Percentiles rank a stretch among this genome's conserved stretches.
These are phyloP conservation scores for Rhizopogon vesiculosus DNA, from an alignment of 768 basidiomycete genomes.

Conservation along the genomic window DNA sequence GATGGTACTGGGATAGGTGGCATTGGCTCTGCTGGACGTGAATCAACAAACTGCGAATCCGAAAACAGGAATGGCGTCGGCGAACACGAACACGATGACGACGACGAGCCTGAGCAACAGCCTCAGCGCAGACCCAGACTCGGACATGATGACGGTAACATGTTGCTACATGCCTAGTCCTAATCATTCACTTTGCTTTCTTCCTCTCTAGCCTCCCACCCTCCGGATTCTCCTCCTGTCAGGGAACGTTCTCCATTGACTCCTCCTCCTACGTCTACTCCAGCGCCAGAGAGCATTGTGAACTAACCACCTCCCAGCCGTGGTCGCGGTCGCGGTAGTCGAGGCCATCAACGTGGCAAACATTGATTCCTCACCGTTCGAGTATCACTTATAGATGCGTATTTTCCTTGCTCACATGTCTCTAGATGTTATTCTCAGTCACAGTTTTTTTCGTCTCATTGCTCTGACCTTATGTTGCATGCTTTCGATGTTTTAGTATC, in stretches of 20 bases:
- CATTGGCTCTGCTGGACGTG: not conserved
- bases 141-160: too few species aligned
- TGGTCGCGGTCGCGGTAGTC: not conserved
- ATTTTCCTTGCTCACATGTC: too few species aligned
- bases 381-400: too few species aligned
- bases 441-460: too few species aligned
- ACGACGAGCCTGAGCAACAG: not conserved
- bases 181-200: too few species aligned
- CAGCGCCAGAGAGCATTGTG: too few species aligned
- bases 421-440: too few species aligned
- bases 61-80: not conserved
- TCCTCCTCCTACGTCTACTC: not conserved
- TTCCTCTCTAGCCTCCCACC: too few species aligned
- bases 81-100: not conserved
- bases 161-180: too few species aligned
- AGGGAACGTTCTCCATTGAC: not conserved
- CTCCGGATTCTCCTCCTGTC: too few species aligned
- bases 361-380: not conserved
- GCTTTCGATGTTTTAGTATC: not conserved
- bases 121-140: not conserved
- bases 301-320: not conserved
- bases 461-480: not conserved
- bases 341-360: not conserved
- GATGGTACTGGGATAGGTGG: not conserved
- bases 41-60: not conserved